Evolutionary conservation across 2,329 filamentous ascomycete species (phyloP).

Genomic region (Lasiodiplodia theobromae): DNA sequence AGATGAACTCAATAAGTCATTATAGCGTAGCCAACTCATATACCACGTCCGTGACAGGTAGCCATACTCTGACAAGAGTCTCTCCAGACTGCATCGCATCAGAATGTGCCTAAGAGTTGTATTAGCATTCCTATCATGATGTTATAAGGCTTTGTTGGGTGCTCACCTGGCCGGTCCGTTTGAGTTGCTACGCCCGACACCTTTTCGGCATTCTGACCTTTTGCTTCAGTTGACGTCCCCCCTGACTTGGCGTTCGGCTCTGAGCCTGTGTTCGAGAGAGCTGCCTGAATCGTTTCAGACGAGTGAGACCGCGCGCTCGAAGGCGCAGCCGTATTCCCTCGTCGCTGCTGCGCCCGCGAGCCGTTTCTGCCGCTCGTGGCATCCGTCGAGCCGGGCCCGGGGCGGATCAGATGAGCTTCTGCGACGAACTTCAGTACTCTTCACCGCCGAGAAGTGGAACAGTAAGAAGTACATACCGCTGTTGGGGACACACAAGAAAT

Average conservation of each 20-base stretch:
- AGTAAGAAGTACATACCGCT: not conserved
- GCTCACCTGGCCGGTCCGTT: slow-evolving; percentile 1
- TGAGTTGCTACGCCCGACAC: not conserved
- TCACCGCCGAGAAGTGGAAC: too few relatives aligned
- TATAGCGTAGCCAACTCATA: too few relatives aligned
- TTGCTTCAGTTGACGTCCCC: not conserved
- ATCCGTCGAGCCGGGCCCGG: not conserved
- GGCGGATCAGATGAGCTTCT: not conserved
- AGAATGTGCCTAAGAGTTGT: not conserved
- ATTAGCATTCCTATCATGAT: not conserved
- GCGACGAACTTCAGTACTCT: not conserved
- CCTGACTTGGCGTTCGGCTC: not conserved
- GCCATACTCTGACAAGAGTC: not conserved
- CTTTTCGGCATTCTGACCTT: not conserved
- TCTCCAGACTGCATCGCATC: not conserved
- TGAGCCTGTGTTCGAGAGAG: not conserved
- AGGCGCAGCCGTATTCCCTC: not conserved
- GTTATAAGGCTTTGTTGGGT: too few relatives aligned
- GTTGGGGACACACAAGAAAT: not conserved
- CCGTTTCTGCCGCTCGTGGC: not conserved
- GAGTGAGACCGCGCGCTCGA: not conserved
- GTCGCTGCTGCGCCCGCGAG: not conserved
- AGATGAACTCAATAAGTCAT: too few relatives aligned
- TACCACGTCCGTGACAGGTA: too few relatives aligned
- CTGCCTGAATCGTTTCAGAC: not conserved